These are phyloP conservation scores for Onygenales sp. DNA, from an alignment of 2,329 filamentous ascomycete genomes.

Conservation along the genomic window DNA sequence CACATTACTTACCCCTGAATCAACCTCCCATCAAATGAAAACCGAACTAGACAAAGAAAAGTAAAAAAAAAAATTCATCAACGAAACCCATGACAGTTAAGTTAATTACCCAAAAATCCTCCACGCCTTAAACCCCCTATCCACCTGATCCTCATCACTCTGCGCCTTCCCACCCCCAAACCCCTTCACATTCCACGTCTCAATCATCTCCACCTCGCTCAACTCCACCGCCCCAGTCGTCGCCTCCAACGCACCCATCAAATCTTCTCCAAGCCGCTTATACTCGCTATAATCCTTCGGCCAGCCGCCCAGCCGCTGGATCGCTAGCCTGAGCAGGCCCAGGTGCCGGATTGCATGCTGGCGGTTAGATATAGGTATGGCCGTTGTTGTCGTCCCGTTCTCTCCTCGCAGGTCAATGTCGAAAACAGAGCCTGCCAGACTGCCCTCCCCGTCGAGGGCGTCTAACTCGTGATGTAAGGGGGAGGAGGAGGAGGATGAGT, in stretches of 20 bases:
- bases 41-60: too few species aligned
- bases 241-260: slow-evolving; percentile 21
- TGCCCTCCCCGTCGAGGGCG: background rate
- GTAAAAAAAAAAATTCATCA: too few species aligned
- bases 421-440: slow-evolving; percentile 15
- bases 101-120: too few species aligned
- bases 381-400: slow-evolving; percentile 20
- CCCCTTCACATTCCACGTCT: slow-evolving; percentile 32
- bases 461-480: slow-evolving; percentile 14
- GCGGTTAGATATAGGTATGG: slow-evolving; percentile 15
- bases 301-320: slow-evolving; percentile 32
- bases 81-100: too few species aligned
- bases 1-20: too few species aligned
- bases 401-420: slow-evolving; percentile 12
- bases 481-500: slow-evolving; percentile 20
- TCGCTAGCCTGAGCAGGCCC: slow-evolving; percentile 29
- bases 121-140: too few species aligned
- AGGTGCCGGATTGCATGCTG: slow-evolving; percentile 18
- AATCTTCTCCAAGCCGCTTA: slow-evolving; percentile 36
- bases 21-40: too few species aligned
- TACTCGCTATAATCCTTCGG: slow-evolving; percentile 42
- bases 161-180: slow-evolving; percentile 41
- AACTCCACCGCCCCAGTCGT: slow-evolving; percentile 13
- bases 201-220: slow-evolving; percentile 35
- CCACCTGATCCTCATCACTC: slow-evolving; percentile 12